A percentile compares a stretch with the other conserved stretches of the same genome.
Evolutionary conservation across 2,329 filamentous ascomycete species (phyloP).

Genomic region (Neofusicoccum ribis): DNA sequence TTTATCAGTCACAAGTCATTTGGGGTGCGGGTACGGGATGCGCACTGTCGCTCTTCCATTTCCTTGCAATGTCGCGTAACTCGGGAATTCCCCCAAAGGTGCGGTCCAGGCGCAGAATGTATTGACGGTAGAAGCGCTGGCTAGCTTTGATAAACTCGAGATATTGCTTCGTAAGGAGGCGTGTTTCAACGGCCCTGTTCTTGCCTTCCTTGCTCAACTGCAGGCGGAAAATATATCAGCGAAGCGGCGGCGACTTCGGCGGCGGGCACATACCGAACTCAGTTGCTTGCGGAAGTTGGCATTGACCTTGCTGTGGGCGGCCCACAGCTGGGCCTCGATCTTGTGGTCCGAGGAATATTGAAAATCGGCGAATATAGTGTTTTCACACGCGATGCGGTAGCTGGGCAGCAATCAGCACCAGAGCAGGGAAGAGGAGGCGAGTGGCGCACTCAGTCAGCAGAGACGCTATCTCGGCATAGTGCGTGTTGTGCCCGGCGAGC

Average conservation of each 20-base stretch:
- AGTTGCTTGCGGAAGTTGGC: conserved; percentile 72
- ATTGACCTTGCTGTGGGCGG: conserved; percentile 75
- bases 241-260: background rate
- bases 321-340: conserved; percentile 75
- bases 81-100: conserved; percentile 59
- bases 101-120: conserved; percentile 73
- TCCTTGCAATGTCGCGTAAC: conserved; percentile 56
- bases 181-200: conserved; percentile 61
- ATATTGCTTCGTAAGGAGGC: conserved; percentile 81
- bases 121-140: conserved; percentile 84
- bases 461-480: conserved; percentile 52
- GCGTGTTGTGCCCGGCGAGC: conserved; percentile 51
- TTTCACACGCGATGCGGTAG: conserved; percentile 71
- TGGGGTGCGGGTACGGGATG: background rate
- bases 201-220: conserved; percentile 31
- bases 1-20: conserved; percentile 30
- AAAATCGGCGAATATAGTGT: conserved; percentile 71
- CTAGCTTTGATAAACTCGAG: conserved; percentile 82
- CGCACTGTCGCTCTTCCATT: conserved; percentile 32
- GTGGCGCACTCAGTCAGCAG: conserved; percentile 38
- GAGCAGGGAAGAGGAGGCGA: background rate
- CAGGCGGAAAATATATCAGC: background rate
- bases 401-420: conserved; percentile 41
- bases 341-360: conserved; percentile 62
- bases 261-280: conserved; percentile 44